Evolutionary conservation across 2,329 filamentous ascomycete species (phyloP), one percentile per base, ranked within the genome.

Genomic region (Emmonsiellopsis sp.): DNA sequence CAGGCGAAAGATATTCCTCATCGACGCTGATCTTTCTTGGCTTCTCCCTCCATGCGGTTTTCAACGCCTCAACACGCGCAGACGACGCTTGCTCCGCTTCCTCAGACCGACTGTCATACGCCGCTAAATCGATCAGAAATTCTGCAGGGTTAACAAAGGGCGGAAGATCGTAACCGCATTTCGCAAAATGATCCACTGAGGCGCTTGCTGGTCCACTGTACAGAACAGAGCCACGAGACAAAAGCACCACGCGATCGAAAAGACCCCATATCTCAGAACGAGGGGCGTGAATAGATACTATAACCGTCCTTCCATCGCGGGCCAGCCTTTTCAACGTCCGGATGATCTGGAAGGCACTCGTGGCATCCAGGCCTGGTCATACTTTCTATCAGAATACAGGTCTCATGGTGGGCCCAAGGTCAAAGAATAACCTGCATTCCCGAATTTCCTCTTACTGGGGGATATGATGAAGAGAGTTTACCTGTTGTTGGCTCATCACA

Each of bases 401-500:
- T 11, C 45, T 46, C 42, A 41, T 43, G 15, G 20, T 1, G 20
- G 20, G 20, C 20, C 20, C 20, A 26, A 26, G 20, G 20, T 26
- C 20, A 26, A 26, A 26, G 20, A 26, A 5, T 26, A 26, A 26
- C 20, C 20, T 26, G 20, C 31, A 13, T 13, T 40, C 15, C 13
- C 31, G 2, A 5, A 26, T 26, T 26, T 26, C 20, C 20, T 26
- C 3, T 26, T 26, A 26, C 20, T 3, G 20, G 20, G 20, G 20
- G 20, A 26, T 26, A 26, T 49, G 45, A 20, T 7, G 45, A n/a
- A 35, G 15, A 47, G 38, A 41, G 50, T 53, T 44, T 59, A 0
- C 85, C 86, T 1, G 86, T 90, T 0, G 87, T 91, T 0, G 87
- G 86, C 61, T 91, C 87, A 62, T 92, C 87, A 20, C 89, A 77